These are phyloP conservation scores for Metschnikowia shivogae DNA, from an alignment of 805 yeast genomes.

Conservation along the genomic window DNA sequence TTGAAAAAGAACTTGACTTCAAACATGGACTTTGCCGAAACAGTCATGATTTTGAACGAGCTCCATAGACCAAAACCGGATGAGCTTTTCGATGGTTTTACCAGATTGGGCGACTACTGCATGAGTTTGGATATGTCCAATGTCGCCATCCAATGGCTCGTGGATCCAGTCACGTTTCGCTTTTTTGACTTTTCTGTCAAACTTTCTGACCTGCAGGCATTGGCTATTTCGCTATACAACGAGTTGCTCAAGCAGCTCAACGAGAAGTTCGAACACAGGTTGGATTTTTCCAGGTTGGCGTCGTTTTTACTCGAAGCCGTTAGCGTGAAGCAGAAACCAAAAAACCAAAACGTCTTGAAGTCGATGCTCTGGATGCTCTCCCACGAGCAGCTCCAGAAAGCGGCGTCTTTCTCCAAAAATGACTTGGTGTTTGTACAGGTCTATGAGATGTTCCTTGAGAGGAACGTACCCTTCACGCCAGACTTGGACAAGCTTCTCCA, in stretches of 20 bases:
- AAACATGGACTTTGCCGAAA: constrained; percentile 46
- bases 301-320: neutral
- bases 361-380: constrained; percentile 26
- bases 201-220: constrained; percentile 20
- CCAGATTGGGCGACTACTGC: constrained; percentile 42
- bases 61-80: neutral
- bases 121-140: constrained; percentile 13
- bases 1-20: constrained; percentile 20
- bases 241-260: constrained; percentile 34
- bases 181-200: neutral
- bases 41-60: constrained; percentile 36
- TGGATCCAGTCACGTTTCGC: neutral
- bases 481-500: constrained; percentile 9
- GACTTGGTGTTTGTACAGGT: constrained; percentile 7
- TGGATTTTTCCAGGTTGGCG: neutral
- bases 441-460: constrained; percentile 2
- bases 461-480: constrained; percentile 7
- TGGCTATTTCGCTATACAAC: constrained; percentile 28
- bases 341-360: constrained; percentile 17
- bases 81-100: constrained; percentile 29
- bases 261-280: neutral
- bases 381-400: constrained; percentile 17
- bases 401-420: constrained; percentile 8
- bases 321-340: constrained; percentile 1
- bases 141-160: neutral